Conservation (phyloP, 306 rosid species). For the Trifolium fragiferum region DNA sequence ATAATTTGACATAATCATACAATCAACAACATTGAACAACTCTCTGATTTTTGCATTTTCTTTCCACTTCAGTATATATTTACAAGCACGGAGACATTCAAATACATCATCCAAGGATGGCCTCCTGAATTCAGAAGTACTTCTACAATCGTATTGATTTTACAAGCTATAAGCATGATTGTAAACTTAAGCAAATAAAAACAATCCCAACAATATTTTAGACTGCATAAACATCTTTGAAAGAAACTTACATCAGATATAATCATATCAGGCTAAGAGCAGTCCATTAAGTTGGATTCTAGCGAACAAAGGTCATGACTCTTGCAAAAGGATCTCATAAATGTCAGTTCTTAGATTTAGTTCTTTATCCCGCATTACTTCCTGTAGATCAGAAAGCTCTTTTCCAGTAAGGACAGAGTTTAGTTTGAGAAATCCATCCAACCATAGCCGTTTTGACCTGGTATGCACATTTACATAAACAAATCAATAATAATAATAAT, state of each 20-base stretch:
- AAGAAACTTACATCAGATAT: not conserved
- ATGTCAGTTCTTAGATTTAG: slow-evolving; percentile 92
- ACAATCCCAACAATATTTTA: slow-evolving; percentile 15
- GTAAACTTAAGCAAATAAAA: not conserved
- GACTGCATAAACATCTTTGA: not conserved
- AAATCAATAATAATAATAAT: not conserved
- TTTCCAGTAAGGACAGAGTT: slow-evolving; percentile 68
- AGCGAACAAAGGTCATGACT: slow-evolving; percentile 43
- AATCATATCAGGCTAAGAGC: slow-evolving; percentile 7
- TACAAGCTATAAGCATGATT: slow-evolving; percentile 17
- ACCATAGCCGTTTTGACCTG: slow-evolving; percentile 95
- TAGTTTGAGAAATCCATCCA: slow-evolving; percentile 86
- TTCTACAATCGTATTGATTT: slow-evolving; percentile 7
- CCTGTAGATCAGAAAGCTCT: slow-evolving; percentile 96
- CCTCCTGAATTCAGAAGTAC: slow-evolving; percentile 32
- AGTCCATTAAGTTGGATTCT: slow-evolving; percentile 17
- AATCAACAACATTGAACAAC: slow-evolving; percentile 10
- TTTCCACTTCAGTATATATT: slow-evolving; percentile 12
- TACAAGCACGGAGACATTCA: slow-evolving; percentile 29
- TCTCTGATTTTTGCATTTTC: not conserved
- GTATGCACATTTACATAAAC: slow-evolving; percentile 24
- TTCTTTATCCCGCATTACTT: slow-evolving; percentile 97
- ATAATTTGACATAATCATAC: not conserved
- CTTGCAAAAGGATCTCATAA: slow-evolving; percentile 90
- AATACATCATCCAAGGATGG: slow-evolving; percentile 14